Conservation (phyloP, 352 stramenopile genomes). For the Albugo laibachii region DNA sequence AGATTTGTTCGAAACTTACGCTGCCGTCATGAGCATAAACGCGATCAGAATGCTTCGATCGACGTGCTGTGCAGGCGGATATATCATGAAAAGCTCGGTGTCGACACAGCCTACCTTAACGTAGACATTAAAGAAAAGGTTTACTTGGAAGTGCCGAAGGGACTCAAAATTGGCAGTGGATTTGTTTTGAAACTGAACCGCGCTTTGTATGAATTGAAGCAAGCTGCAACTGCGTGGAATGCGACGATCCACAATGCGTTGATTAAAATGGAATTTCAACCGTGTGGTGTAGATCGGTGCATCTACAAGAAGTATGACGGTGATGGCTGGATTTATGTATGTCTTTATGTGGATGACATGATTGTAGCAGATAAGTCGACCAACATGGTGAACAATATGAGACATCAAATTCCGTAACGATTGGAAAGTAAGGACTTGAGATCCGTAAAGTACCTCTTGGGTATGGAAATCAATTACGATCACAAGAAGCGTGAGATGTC, state of each 20-base stretch:
- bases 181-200: conserved; percentile 6
- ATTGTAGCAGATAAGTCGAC: conserved; percentile 6
- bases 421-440: conserved; percentile 11
- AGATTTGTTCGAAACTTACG: background rate
- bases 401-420: background rate
- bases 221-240: conserved; percentile 10
- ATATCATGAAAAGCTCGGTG: conserved; percentile 8
- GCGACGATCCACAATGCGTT: conserved; percentile 9
- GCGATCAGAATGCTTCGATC: background rate
- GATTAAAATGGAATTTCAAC: conserved; percentile 4
- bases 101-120: conserved; percentile 12
- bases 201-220: conserved; percentile 8
- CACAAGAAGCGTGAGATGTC: background rate
- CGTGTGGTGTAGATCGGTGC: conserved; percentile 6
- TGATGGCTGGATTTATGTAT: conserved; percentile 5
- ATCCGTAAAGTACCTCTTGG: conserved; percentile 6
- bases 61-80: conserved; percentile 1
- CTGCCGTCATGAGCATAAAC: background rate
- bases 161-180: background rate
- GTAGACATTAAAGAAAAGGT: conserved; percentile 6
- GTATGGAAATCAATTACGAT: conserved; percentile 10
- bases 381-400: conserved; percentile 1
- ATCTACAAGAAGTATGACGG: conserved; percentile 7
- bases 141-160: background rate
- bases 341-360: conserved; percentile 8